Percentiles rank a stretch among this genome's conserved stretches.
Conservation (phyloP, 495 filamentous ascomycete species). For the Hypoxylon rickii region DNA sequence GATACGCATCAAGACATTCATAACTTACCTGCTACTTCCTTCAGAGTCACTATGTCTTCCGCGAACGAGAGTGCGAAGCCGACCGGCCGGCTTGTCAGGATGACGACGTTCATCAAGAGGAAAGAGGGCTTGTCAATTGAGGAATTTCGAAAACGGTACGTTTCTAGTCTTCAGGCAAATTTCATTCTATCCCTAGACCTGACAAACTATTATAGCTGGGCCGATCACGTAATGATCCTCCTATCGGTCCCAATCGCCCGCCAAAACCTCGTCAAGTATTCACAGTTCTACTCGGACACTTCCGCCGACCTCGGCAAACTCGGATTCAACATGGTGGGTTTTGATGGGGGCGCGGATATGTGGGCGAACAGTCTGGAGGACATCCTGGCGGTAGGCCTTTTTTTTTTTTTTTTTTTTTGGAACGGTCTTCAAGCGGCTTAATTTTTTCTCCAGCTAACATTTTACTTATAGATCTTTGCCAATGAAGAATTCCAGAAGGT, state of each 20-base stretch:
- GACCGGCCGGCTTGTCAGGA: slow-evolving; percentile 3
- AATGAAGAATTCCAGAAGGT: slow-evolving; percentile 8
- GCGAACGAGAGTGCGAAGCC: neutral
- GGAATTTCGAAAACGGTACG: slow-evolving; percentile 17
- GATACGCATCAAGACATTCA: no score
- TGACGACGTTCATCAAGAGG: slow-evolving; percentile 7
- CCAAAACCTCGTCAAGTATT: slow-evolving; percentile 26
- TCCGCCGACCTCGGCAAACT: neutral
- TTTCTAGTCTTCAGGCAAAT: no score
- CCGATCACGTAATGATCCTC: slow-evolving; percentile 10
- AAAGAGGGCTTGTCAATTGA: slow-evolving; percentile 4
- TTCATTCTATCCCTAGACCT: no score
- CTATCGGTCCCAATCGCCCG: slow-evolving; percentile 15
- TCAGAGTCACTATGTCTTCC: neutral
- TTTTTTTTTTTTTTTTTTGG: no score
- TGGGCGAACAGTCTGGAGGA: slow-evolving; percentile 15
- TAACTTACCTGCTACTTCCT: no score
- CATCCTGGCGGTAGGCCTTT: slow-evolving; percentile 1
- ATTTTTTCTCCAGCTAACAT: neutral
- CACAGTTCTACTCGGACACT: slow-evolving; percentile 21
- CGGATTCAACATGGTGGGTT: neutral
- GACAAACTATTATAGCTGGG: slow-evolving; percentile 9
- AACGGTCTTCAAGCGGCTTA: no score
- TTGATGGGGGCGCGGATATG: slow-evolving; percentile 10
- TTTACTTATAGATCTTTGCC: slow-evolving; percentile 1